phyloP scores from a whole-genome alignment of 2,329 filamentous ascomycete genomes.

The Penicillium sp. region DNA sequence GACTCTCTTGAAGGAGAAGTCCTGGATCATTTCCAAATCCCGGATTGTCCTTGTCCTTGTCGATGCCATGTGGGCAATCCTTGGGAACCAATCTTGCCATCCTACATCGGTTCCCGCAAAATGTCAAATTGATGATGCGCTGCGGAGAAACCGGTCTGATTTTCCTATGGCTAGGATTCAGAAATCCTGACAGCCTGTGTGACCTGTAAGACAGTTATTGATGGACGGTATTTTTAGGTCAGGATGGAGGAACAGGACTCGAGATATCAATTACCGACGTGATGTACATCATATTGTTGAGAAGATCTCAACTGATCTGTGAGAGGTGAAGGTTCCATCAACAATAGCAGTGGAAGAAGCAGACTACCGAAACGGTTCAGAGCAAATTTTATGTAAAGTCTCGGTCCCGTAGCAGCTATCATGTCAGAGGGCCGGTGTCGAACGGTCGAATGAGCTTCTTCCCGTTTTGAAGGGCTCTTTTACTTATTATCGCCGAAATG shows the following conservation, averaged over 20 bases:
- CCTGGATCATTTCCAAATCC: neutral
- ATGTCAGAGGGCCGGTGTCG: neutral
- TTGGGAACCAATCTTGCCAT: neutral
- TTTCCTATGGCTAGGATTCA: conserved; percentile 6
- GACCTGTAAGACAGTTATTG: conserved; percentile 8
- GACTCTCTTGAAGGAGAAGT: neutral
- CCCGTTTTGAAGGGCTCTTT: neutral
- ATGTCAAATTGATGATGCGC: conserved; percentile 6
- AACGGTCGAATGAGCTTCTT: neutral
- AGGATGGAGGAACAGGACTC: neutral
- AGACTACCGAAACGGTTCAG: neutral
- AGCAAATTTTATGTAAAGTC: neutral
- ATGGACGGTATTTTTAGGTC: conserved; percentile 10
- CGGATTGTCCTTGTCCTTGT: conserved; percentile 5
- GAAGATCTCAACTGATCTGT: too few species aligned
- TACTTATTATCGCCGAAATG: too few species aligned
- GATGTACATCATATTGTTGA: too few species aligned
- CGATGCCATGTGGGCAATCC: conserved; percentile 18
- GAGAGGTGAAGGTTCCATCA: neutral
- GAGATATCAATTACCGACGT: too few species aligned
- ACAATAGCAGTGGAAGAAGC: too few species aligned
- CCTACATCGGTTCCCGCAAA: conserved; percentile 13
- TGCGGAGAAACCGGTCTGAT: conserved; percentile 14
- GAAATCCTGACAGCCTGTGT: conserved; percentile 7
- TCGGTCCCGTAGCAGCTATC: neutral